Conservation (phyloP, 2,329 filamentous ascomycete species). For the Ascochyta viciae-villosae region DNA sequence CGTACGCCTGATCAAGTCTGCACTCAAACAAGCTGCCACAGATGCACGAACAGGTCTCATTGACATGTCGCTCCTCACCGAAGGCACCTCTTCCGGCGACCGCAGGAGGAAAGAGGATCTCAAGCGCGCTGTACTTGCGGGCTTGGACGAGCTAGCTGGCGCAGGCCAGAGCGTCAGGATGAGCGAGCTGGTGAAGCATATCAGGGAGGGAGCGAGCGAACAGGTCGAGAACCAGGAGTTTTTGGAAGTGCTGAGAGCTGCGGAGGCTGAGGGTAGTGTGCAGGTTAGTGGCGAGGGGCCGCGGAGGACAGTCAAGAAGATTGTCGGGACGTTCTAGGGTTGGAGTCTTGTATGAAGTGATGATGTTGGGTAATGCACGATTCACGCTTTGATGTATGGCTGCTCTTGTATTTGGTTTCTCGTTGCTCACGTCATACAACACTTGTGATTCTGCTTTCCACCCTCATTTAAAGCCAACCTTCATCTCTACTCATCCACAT, state of each 20-base stretch:
- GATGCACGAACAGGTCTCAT: conserved; percentile 89
- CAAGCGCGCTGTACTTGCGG: conserved; percentile 75
- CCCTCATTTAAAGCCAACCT: too few relatives aligned
- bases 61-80: conserved; percentile 94
- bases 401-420: too few relatives aligned
- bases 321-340: conserved; percentile 51
- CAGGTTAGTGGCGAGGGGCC: conserved; percentile 84
- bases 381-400: too few relatives aligned
- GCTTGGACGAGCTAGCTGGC: conserved; percentile 77
- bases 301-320: conserved; percentile 79
- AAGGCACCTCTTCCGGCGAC: conserved; percentile 91
- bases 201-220: conserved; percentile 65
- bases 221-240: conserved; percentile 82
- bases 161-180: conserved; percentile 73
- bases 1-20: conserved; percentile 88
- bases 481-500: too few relatives aligned
- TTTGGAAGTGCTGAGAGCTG: conserved; percentile 75
- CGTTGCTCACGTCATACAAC: too few relatives aligned
- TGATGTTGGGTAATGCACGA: background rate
- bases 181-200: conserved; percentile 75
- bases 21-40: conserved; percentile 96
- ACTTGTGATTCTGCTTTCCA: too few relatives aligned
- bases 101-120: conserved; percentile 82
- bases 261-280: conserved; percentile 86
- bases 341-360: background rate